These are phyloP conservation scores for Cutaneotrichosporon cavernicola DNA, from an alignment of 1,284 basidiomycete species.

Conservation along the genomic window DNA sequence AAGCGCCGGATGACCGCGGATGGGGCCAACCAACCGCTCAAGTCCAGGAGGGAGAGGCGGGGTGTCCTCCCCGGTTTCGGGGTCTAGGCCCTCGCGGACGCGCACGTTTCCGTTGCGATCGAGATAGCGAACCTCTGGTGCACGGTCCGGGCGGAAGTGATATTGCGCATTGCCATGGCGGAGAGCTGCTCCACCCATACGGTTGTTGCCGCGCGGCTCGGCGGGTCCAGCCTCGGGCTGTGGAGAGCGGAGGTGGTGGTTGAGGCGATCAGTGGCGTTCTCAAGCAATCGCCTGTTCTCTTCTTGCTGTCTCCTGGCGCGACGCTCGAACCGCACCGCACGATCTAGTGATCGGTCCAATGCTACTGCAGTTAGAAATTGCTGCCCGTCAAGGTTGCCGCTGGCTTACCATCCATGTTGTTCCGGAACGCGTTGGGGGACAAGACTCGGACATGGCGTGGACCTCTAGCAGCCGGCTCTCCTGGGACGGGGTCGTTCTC, in stretches of 20 bases:
- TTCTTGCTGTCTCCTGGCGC: background rate
- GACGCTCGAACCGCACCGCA: background rate
- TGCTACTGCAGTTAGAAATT: background rate
- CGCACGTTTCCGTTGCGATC: background rate
- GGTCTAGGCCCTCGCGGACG: background rate
- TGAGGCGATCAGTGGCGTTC: background rate
- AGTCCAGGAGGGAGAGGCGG: background rate
- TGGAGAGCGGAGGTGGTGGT: constrained; percentile 6
- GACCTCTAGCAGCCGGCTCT: background rate
- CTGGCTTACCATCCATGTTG: background rate
- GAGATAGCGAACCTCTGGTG: background rate
- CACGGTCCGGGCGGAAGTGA: constrained; percentile 17
- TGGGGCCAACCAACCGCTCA: background rate
- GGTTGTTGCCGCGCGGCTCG: background rate
- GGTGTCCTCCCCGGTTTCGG: background rate
- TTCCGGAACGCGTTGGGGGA: background rate
- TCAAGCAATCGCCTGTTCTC: background rate
- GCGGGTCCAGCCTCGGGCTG: background rate
- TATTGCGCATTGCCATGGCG: constrained; percentile 28
- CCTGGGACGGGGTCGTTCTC: background rate
- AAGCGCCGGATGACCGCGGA: background rate
- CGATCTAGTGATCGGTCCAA: background rate
- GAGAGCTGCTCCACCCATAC: constrained; percentile 25
- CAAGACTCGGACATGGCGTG: background rate
- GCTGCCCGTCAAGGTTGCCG: background rate